These are phyloP conservation scores for Diphasiastrum complanatum DNA, from an alignment of 83 land plant species.

Conservation along the genomic window DNA sequence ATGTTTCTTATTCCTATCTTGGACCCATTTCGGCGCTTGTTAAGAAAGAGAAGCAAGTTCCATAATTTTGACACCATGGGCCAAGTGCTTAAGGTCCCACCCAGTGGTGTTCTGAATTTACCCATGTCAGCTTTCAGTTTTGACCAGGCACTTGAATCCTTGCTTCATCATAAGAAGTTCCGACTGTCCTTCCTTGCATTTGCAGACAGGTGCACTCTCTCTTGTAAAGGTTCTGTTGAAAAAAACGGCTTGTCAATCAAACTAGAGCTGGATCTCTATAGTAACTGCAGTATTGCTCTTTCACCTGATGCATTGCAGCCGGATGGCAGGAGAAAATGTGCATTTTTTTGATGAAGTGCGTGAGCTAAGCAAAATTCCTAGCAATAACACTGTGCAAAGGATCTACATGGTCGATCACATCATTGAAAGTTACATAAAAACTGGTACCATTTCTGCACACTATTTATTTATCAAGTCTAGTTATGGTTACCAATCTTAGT, in stretches of 20 bases:
- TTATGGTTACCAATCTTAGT: neutral
- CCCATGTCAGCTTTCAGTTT: slow-evolving; percentile 14
- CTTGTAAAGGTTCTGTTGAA: neutral
- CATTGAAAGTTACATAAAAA: slow-evolving; percentile 39
- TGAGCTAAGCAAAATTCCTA: slow-evolving; percentile 40
- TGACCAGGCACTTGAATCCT: slow-evolving; percentile 48
- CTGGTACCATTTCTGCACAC: slow-evolving; percentile 30
- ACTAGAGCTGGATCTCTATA: neutral
- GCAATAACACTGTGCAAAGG: slow-evolving; percentile 38
- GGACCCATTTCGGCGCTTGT: no score
- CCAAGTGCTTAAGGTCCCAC: slow-evolving; percentile 45
- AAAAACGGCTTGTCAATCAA: neutral
- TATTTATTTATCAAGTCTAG: neutral
- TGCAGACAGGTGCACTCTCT: slow-evolving; percentile 44
- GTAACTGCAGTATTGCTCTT: slow-evolving; percentile 3
- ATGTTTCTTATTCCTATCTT: no score
- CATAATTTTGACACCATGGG: slow-evolving; percentile 44
- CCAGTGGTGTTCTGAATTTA: slow-evolving; percentile 39
- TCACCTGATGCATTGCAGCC: slow-evolving; percentile 25
- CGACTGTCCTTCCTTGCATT: slow-evolving; percentile 50
- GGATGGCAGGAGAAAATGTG: slow-evolving; percentile 58
- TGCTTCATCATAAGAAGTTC: slow-evolving; percentile 44
- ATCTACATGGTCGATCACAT: slow-evolving; percentile 58
- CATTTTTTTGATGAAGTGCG: slow-evolving; percentile 54
- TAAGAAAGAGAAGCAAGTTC: slow-evolving; percentile 29